These are phyloP conservation scores for Scytalidium lignicola DNA, from an alignment of 2,329 filamentous ascomycete species.

Conservation along the genomic window DNA sequence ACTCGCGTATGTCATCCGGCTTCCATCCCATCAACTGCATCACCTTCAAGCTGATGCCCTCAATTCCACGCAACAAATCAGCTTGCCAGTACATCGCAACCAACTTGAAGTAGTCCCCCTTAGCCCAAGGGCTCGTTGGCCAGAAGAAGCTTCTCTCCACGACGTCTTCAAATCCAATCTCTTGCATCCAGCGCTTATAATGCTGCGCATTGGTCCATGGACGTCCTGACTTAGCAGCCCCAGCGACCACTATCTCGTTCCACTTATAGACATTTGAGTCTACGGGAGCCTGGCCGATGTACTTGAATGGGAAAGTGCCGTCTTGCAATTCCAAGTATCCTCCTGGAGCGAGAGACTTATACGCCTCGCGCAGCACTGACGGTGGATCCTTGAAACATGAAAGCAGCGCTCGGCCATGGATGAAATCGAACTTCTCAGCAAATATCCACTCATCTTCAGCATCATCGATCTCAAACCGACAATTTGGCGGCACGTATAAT, in stretches of 20 bases:
- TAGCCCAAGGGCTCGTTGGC: slow-evolving; percentile 21
- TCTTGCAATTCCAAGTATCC: slow-evolving; percentile 5
- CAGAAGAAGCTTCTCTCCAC: slow-evolving; percentile 22
- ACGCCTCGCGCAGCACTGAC: not conserved
- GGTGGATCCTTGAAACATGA: slow-evolving; percentile 2
- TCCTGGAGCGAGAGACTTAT: slow-evolving; percentile 1
- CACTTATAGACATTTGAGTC: slow-evolving; percentile 6
- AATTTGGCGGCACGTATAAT: slow-evolving; percentile 34
- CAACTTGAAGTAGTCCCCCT: slow-evolving; percentile 20
- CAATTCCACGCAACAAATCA: slow-evolving; percentile 14
- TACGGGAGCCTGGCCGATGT: not conserved
- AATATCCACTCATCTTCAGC: slow-evolving; percentile 42
- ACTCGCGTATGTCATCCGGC: slow-evolving; percentile 24
- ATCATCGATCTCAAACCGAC: slow-evolving; percentile 46
- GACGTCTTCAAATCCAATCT: slow-evolving; percentile 21
- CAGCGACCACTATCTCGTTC: slow-evolving; percentile 7
- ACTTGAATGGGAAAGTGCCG: slow-evolving; percentile 1
- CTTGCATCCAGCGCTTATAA: slow-evolving; percentile 23
- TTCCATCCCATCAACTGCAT: slow-evolving; percentile 19
- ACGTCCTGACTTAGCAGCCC: slow-evolving; percentile 11
- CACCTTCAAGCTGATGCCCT: slow-evolving; percentile 12
- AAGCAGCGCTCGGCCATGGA: slow-evolving; percentile 19
- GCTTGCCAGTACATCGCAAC: slow-evolving; percentile 16
- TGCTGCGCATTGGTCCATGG: slow-evolving; percentile 16
- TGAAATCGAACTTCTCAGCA: slow-evolving; percentile 42